A percentile compares a stretch with the other conserved stretches of the same genome.
Evolutionary conservation across 2,329 filamentous ascomycete species (phyloP).

Genomic region (Bimuria novae-zelandiae): DNA sequence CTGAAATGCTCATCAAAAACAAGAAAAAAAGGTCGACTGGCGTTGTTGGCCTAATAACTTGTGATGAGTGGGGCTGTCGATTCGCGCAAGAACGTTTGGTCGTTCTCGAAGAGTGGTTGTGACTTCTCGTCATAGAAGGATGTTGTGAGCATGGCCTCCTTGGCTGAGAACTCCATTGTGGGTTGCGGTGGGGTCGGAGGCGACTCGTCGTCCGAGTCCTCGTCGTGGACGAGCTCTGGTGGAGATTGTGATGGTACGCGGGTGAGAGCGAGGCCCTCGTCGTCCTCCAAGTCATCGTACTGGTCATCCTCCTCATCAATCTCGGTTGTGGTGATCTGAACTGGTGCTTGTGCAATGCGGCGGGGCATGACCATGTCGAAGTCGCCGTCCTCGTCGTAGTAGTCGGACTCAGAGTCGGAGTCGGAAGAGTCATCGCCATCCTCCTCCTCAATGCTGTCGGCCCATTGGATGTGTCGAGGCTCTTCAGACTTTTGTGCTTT

Average conservation of each 20-base stretch:
- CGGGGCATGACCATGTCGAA: conserved; percentile 51
- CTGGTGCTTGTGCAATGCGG: conserved; percentile 47
- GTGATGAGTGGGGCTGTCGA: conserved; percentile 46
- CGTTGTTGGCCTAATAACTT: conserved; percentile 44
- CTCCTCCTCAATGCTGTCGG: conserved; percentile 76
- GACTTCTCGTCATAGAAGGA: conserved; percentile 49
- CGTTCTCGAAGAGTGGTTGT: conserved; percentile 43
- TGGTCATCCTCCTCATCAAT: conserved; percentile 49
- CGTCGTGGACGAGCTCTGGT: conserved; percentile 56
- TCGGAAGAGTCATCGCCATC: conserved; percentile 62
- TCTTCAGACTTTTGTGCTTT: conserved; percentile 68
- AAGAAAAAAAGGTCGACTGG: conserved; percentile 37
- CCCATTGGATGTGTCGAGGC: conserved; percentile 81
- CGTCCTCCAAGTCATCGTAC: conserved; percentile 54
- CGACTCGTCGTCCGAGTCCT: conserved; percentile 55
- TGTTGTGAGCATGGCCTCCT: conserved; percentile 54
- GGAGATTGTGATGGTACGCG: conserved; percentile 52
- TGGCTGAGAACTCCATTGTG: conserved; percentile 52
- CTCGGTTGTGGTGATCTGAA: conserved; percentile 51
- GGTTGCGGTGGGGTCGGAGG: conserved; percentile 54
- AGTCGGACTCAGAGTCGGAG: conserved; percentile 59
- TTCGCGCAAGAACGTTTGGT: conserved; percentile 49
- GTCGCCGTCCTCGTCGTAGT: conserved; percentile 59
- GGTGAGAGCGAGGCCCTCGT: conserved; percentile 52
- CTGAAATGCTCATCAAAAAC: conserved; percentile 44